Base-by-base conservation (phyloP, 768 basidiomycete genomes). In the Leccinum broughii region DNA sequence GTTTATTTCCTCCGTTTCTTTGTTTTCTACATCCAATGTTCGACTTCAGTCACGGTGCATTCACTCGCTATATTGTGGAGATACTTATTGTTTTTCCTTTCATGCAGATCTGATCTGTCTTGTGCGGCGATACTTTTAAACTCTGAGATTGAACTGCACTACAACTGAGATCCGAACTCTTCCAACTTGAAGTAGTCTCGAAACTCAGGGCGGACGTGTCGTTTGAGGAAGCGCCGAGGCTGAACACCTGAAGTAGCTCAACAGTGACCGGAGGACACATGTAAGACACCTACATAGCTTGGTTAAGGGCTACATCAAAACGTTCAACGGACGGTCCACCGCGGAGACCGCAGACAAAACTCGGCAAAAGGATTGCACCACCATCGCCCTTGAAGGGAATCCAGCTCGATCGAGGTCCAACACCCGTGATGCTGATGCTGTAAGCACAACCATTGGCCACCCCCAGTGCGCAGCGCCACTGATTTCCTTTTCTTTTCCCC, bases 401-500 rank as follows among this genome's bases (percentile, higher is more conserved):
- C 24, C 61, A 34, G 7, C 28, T 15, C 28, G 22, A 15, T 22
- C 48, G 22, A 46, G 46, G 22, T 17, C 44, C 30, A 17, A 28
- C 51, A 20, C 28, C 8, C 10, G 3, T 28, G 41, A 44, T 44
- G 44, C n/a, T 28, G 41, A 44, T 44, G 44, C n/a, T 44, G 44
- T 44, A 44, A 44, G 44, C n/a, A 53, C 34, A 53, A 35, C 13
- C 13, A 37, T 41, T 20, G 56, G 56, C 57, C 56, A 39, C 41
- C 35, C 34, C 41, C 57, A 24, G 24, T 15, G 24, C 8, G 35
- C 24, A 46, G 41, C 11, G 34, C 24, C 13, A 17, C 52, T 50
- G 32, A 30, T 37, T 51, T 17, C 48, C 34, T 51, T 54, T 62
- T 41, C 44, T 37, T 51, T 39, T 44, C 9, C 10, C 10, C 28